Conservation (phyloP, 2,329 filamentous ascomycete species). For the Acrocalymma vagum region DNA sequence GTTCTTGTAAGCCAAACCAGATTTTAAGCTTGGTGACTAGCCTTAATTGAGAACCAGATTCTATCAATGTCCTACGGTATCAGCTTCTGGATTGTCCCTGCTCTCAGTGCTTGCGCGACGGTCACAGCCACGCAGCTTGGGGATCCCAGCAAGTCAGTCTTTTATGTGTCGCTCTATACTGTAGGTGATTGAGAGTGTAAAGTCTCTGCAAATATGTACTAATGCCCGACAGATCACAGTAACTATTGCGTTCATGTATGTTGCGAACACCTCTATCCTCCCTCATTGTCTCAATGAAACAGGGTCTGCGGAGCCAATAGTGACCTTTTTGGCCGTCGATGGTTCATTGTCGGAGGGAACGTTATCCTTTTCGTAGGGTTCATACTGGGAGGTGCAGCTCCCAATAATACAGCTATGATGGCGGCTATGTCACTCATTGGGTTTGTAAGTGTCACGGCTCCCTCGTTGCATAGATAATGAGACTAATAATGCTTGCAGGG, state of each 20-base stretch:
- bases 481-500: conserved; percentile 11
- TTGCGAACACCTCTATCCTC: too few species aligned
- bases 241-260: conserved; percentile 54
- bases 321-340: conserved; percentile 58
- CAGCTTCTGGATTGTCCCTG: conserved; percentile 51
- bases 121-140: conserved; percentile 46
- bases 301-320: conserved; percentile 53
- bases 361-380: conserved; percentile 50
- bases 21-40: not conserved
- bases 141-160: conserved; percentile 41
- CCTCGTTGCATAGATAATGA: not conserved
- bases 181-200: too few species aligned
- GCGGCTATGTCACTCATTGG: conserved; percentile 53
- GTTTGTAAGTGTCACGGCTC: conserved; percentile 51
- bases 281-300: too few species aligned
- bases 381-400: conserved; percentile 47
- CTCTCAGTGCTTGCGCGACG: conserved; percentile 38
- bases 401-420: conserved; percentile 49
- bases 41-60: conserved; percentile 26
- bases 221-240: too few species aligned
- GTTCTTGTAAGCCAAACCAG: conserved; percentile 35
- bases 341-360: conserved; percentile 56
- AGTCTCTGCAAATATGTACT: too few species aligned
- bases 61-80: conserved; percentile 48
- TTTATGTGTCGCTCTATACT: conserved; percentile 49